phyloP scores from a whole-genome alignment of 2,329 filamentous ascomycete genomes.

The Bipolaris oryzae region DNA sequence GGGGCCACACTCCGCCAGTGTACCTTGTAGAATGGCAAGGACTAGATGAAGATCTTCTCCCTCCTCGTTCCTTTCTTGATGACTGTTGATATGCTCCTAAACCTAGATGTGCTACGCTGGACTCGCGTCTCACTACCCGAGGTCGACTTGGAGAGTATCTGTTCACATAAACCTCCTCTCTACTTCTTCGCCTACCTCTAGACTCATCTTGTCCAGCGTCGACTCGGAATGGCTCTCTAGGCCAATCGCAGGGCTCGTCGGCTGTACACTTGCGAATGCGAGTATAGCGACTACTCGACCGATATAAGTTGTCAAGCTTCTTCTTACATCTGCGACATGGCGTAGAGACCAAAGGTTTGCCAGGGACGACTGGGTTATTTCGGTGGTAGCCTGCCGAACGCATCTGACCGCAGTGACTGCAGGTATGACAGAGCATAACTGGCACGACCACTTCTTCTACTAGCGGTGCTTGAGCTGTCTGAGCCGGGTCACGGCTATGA shows the following conservation, averaged over 20 bases:
- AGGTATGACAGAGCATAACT: conserved; percentile 43
- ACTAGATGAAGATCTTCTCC: conserved; percentile 29
- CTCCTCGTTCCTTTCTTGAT: conserved; percentile 14
- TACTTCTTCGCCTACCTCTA: conserved; percentile 32
- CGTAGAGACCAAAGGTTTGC: conserved; percentile 29
- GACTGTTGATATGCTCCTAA: conserved; percentile 33
- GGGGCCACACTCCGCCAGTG: conserved; percentile 22
- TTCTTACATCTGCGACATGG: conserved; percentile 43
- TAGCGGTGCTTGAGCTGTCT: conserved; percentile 14
- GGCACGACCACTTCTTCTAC: conserved; percentile 26
- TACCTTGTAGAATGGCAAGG: conserved; percentile 28
- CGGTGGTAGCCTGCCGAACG: conserved; percentile 46
- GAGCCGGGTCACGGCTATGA: conserved; percentile 20
- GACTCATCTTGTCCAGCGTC: conserved; percentile 24
- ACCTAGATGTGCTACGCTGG: conserved; percentile 32
- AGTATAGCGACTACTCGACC: conserved; percentile 25
- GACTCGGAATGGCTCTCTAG: conserved; percentile 25
- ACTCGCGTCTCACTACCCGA: conserved; percentile 19
- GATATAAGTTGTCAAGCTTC: conserved; percentile 23
- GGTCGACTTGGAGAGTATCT: conserved; percentile 27
- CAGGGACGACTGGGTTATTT: conserved; percentile 44
- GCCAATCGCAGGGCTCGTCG: conserved; percentile 37
- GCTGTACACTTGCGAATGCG: conserved; percentile 29
- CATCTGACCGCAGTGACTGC: conserved; percentile 41
- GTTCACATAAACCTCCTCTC: conserved; percentile 27